Percentiles rank a stretch among this genome's conserved stretches.
phyloP scores from a whole-genome alignment of 495 filamentous ascomycete genomes.

The Cercophora newfieldiana region DNA sequence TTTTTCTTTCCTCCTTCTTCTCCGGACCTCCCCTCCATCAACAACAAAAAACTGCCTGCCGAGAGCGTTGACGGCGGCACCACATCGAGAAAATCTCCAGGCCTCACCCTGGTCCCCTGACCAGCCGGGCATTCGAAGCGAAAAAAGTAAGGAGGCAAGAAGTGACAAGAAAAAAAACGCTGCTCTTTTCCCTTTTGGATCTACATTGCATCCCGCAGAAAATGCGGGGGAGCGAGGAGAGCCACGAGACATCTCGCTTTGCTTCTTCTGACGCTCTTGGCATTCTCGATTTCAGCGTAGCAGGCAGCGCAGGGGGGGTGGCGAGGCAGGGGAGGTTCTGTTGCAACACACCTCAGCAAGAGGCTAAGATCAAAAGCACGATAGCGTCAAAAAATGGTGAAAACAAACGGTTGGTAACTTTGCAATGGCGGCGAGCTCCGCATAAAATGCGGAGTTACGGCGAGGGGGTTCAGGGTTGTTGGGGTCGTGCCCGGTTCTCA shows the following conservation, averaged over 20 bases:
- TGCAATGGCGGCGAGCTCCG: neutral
- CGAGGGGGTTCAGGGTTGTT: neutral
- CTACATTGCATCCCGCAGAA: constrained; percentile 11
- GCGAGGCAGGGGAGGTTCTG: neutral
- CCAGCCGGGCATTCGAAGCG: neutral
- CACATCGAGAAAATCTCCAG: neutral
- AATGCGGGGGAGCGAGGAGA: constrained; percentile 20
- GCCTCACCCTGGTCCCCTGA: neutral
- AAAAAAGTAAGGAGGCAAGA: constrained; percentile 12
- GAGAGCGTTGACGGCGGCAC: too few relatives aligned
- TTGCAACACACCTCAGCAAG: neutral
- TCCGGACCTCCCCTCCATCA: neutral
- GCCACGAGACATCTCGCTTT: constrained; percentile 8
- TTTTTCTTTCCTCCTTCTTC: neutral
- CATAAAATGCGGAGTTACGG: constrained; percentile 6
- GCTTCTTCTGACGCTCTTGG: neutral
- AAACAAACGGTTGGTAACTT: neutral
- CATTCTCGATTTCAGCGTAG: neutral
- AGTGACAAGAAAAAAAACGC: constrained; percentile 1
- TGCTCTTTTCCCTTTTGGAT: constrained; percentile 12
- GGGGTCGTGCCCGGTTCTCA: neutral
- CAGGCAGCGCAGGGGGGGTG: neutral
- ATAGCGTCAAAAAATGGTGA: neutral
- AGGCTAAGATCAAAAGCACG: neutral
- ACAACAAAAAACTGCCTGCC: neutral